Evolutionary conservation across 23 red algal genomes (phyloP), one percentile per base, ranked within the genome.

Genomic region (Gracilaria gracilis): DNA sequence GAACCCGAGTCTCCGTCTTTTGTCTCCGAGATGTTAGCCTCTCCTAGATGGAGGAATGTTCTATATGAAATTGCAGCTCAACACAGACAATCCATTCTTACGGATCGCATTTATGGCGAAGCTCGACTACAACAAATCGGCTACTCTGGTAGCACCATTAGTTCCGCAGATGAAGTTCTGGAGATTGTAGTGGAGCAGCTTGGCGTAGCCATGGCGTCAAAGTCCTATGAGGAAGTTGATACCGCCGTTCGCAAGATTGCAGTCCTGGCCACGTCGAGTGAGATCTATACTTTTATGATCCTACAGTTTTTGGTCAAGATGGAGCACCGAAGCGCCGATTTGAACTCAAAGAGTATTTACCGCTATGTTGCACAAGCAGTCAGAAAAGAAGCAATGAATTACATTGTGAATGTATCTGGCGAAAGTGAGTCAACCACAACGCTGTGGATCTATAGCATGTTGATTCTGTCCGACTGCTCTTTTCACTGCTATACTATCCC

Each of bases 361-460:
- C 67, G 38, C 1, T 73, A 73, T 44, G 34, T 73, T 37, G 67
- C 38, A 24, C 67, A 73, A 44, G 67, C 33, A 7, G 38, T 73
- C 20, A 37, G 67, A 37, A 42, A 19, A 44, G 67, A 73, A 73
- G 67, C 38, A 23, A 73, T 42, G 38, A 73, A 42, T 35, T 73
- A 44, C 67, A 44, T 73, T 4, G 28, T 44, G 67, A 44, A 37
- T 23, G 44, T 44, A 20, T 37, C 35, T 1, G 67, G 67, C 1
- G 67, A 73, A 19, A 40, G 35, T 37, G 67, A 73, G 35, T 44
- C 35, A 44, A 44, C 21, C 14, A 35, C 67, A 40, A 73, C 0
- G 67, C 31, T 40, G 16, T 73, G 67, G 67, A 73, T 73, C 23
- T 73, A 40, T n/a, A n/a, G 67, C 34, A 40, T 73, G 67, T 21